Conservation (phyloP, 768 basidiomycete genomes). For the Collybiopsis luxurians region DNA sequence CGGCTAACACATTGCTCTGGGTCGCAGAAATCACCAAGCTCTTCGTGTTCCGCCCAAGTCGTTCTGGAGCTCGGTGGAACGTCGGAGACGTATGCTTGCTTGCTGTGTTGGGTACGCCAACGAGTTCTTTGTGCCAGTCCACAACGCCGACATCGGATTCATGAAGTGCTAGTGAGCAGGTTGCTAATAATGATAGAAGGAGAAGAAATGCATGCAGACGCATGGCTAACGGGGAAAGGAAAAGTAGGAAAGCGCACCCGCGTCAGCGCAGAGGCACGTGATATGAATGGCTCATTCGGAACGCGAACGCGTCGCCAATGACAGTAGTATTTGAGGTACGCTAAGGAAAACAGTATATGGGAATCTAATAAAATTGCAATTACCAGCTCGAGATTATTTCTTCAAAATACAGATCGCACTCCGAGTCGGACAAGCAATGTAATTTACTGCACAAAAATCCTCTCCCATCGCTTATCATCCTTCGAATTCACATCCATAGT, state of each 20-base stretch:
- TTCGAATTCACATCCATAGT: too few species aligned
- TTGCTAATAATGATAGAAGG: background rate
- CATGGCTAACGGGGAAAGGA: background rate
- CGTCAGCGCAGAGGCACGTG: too few species aligned
- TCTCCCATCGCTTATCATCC: too few species aligned
- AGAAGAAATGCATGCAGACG: background rate
- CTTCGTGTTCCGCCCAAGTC: conserved; percentile 25
- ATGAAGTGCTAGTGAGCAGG: conserved; percentile 46
- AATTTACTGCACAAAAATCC: too few species aligned
- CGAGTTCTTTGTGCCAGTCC: conserved; percentile 82
- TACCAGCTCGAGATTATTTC: too few species aligned
- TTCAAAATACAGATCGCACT: too few species aligned
- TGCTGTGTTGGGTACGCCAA: conserved; percentile 67
- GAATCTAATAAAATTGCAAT: too few species aligned
- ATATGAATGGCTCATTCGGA: too few species aligned
- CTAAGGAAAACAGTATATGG: too few species aligned
- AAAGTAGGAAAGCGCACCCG: background rate
- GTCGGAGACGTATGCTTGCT: conserved; percentile 53
- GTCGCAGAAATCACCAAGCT: conserved; percentile 67
- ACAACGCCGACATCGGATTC: conserved; percentile 76
- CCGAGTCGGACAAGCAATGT: too few species aligned
- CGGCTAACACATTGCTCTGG: conserved; percentile 74
- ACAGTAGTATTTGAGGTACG: too few species aligned
- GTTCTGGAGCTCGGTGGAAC: conserved; percentile 40
- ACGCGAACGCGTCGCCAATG: too few species aligned